Conservation (phyloP, 2,329 filamentous ascomycete species). For the Calonectria leucothoes region DNA sequence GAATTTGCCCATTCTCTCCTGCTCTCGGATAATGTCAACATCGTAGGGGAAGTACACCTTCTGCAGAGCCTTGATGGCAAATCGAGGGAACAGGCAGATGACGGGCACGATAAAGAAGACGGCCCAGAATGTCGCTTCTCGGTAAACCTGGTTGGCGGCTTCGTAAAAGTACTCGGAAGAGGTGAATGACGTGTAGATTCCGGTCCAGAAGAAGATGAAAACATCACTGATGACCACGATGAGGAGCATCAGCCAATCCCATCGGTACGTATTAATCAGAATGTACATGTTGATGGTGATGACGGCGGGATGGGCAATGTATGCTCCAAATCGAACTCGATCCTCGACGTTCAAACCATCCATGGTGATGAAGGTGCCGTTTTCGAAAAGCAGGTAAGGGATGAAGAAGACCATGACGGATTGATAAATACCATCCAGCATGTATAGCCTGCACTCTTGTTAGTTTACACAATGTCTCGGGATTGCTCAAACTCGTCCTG, state of each 20-base stretch:
- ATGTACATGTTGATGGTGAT: conserved; percentile 94
- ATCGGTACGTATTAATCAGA: conserved; percentile 94
- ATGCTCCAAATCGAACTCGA: conserved; percentile 85
- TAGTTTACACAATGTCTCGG: background rate
- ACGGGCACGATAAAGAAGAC: conserved; percentile 82
- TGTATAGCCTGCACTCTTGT: conserved; percentile 76
- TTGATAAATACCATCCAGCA: conserved; percentile 95
- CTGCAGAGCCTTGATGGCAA: conserved; percentile 86
- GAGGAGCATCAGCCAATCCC: conserved; percentile 95
- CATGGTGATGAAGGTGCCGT: conserved; percentile 75
- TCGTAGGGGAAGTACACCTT: conserved; percentile 96
- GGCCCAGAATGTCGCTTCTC: conserved; percentile 87
- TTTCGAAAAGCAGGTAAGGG: conserved; percentile 82
- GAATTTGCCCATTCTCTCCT: conserved; percentile 86
- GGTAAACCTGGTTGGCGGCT: conserved; percentile 82
- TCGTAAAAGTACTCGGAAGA: conserved; percentile 74
- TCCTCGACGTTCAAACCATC: conserved; percentile 83
- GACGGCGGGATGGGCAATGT: conserved; percentile 86
- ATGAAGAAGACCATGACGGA: conserved; percentile 94
- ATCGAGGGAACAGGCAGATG: conserved; percentile 88
- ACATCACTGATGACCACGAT: conserved; percentile 86
- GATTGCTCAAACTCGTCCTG: background rate
- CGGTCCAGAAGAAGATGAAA: conserved; percentile 96
- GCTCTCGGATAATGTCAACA: conserved; percentile 95
- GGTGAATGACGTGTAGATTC: conserved; percentile 75